Conservation (phyloP, 441 rosid genomes). For the Euphorbia neoarborescens region DNA sequence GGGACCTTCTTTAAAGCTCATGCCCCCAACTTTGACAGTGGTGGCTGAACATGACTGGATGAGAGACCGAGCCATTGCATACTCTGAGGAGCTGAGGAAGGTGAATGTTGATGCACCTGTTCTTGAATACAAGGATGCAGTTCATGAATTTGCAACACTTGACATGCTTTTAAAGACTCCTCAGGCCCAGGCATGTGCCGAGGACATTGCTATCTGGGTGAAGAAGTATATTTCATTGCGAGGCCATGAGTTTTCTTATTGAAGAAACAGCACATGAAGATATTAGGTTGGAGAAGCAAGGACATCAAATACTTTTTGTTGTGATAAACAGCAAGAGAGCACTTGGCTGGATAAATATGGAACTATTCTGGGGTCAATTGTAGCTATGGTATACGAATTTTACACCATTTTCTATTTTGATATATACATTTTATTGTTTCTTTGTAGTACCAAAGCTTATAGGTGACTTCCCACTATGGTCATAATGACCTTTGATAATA, state of each 20-base stretch:
- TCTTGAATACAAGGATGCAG: slow-evolving; percentile 85
- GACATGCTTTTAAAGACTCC: slow-evolving; percentile 81
- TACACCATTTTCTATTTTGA: no score
- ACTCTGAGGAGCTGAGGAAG: slow-evolving; percentile 80
- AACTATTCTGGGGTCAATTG: no score
- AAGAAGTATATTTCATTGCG: slow-evolving; percentile 77
- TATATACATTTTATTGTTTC: slow-evolving; percentile 20
- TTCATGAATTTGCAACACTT: slow-evolving; percentile 88
- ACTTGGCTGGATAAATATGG: not conserved
- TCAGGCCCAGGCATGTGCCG: slow-evolving; percentile 83
- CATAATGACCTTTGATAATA: not conserved
- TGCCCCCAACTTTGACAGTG: slow-evolving; percentile 89
- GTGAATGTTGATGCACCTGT: slow-evolving; percentile 88
- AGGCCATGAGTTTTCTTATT: slow-evolving; percentile 87
- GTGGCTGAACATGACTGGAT: slow-evolving; percentile 95
- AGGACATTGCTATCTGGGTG: slow-evolving; percentile 87
- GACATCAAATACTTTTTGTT: slow-evolving; percentile 15
- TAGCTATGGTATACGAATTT: no score
- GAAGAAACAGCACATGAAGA: slow-evolving; percentile 16
- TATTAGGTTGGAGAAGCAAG: slow-evolving; percentile 8
- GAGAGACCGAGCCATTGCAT: slow-evolving; percentile 90
- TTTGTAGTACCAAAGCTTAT: slow-evolving; percentile 13
- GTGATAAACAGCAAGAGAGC: slow-evolving; percentile 1
- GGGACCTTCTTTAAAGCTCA: slow-evolving; percentile 66
- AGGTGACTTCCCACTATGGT: not conserved